phyloP scores from a whole-genome alignment of 306 rosid species.

The Elaeagnus macrophylla region DNA sequence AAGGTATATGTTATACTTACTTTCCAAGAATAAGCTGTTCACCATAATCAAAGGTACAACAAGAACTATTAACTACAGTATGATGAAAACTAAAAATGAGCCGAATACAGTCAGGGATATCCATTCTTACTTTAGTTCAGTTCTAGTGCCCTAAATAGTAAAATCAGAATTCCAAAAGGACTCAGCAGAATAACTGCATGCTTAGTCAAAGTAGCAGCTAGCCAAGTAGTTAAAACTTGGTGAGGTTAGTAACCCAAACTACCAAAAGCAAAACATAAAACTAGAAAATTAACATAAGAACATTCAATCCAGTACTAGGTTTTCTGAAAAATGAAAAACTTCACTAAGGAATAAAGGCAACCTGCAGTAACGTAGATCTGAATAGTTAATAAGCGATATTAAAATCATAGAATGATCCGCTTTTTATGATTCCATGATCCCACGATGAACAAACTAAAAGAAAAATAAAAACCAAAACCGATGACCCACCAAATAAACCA shows the following conservation, averaged over 20 bases:
- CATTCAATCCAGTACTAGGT: conserved; percentile 16
- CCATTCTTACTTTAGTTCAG: too few species aligned
- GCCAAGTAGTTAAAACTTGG: not conserved
- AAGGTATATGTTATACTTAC: too few species aligned
- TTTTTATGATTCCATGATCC: conserved; percentile 7
- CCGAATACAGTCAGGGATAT: too few species aligned
- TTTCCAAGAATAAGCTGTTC: too few species aligned
- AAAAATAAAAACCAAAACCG: conserved; percentile 12
- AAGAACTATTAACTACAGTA: too few species aligned
- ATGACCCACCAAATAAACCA: conserved; percentile 40
- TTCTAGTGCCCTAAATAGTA: not conserved
- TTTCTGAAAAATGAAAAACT: not conserved
- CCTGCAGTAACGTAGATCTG: conserved; percentile 13
- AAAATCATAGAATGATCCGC: conserved; percentile 17
- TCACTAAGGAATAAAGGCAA: not conserved
- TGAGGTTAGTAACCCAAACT: too few species aligned
- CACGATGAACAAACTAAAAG: conserved; percentile 14
- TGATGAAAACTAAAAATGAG: too few species aligned
- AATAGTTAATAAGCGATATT: not conserved
- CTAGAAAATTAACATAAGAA: conserved; percentile 2
- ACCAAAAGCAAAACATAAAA: conserved; percentile 1
- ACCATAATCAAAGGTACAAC: too few species aligned
- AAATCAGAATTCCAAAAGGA: not conserved
- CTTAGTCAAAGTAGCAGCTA: not conserved
- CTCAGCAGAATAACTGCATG: not conserved